phyloP scores from a whole-genome alignment of 768 basidiomycete species.

The Panellus pusillus region DNA sequence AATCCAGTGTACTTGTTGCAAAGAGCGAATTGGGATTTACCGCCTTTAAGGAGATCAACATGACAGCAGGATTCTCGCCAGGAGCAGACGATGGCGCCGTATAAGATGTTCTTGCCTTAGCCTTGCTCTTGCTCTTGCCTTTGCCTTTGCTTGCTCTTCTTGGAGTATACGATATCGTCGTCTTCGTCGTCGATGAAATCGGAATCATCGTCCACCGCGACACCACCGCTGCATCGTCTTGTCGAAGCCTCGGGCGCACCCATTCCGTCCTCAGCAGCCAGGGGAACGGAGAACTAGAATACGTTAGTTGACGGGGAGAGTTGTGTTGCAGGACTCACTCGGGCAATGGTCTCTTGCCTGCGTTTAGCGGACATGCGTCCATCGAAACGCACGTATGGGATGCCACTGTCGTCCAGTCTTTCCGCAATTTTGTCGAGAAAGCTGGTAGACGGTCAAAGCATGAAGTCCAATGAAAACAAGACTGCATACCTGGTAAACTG shows the following conservation, averaged over 20 bases:
- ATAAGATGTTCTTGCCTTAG: conserved; percentile 7
- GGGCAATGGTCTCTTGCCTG: conserved; percentile 74
- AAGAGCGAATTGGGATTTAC: conserved; percentile 29
- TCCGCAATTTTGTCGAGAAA: conserved; percentile 59
- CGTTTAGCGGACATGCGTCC: conserved; percentile 82
- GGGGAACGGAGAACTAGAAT: conserved; percentile 65
- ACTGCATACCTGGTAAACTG: conserved; percentile 74
- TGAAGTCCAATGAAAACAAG: not conserved
- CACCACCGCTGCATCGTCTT: conserved; percentile 15
- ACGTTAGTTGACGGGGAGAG: not conserved
- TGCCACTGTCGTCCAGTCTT: conserved; percentile 63
- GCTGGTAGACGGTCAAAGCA: conserved; percentile 1
- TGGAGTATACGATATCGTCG: conserved; percentile 22
- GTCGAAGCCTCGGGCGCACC: conserved; percentile 20
- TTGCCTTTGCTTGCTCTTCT: conserved; percentile 37
- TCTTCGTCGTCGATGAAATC: conserved; percentile 35
- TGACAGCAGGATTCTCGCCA: conserved; percentile 65
- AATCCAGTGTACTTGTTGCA: too few relatives aligned
- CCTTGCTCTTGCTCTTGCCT: conserved; percentile 29
- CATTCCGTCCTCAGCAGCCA: conserved; percentile 34
- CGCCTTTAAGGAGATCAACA: conserved; percentile 86
- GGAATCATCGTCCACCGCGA: conserved; percentile 30
- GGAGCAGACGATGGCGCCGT: conserved; percentile 16
- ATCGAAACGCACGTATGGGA: conserved; percentile 79
- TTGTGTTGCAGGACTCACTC: conserved; percentile 10